A percentile compares a stretch with the other conserved stretches of the same genome.
These are phyloP conservation scores for Luffa acutangula DNA, from an alignment of 306 rosid genomes.

Conservation along the genomic window DNA sequence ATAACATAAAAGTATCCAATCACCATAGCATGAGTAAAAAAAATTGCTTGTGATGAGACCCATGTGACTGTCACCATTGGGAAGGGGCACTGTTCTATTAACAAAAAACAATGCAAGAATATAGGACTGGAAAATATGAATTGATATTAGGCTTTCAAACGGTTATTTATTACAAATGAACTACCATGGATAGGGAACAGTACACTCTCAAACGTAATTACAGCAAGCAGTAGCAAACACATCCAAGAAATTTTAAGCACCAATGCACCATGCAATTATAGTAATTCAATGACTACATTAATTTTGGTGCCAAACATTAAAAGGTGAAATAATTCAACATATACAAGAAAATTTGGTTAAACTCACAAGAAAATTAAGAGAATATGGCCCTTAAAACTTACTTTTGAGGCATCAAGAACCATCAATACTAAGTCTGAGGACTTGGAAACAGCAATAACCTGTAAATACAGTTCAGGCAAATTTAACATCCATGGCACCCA, in stretches of 20 bases:
- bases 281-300: background rate
- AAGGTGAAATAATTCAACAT: background rate
- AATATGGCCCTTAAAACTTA: conserved; percentile 25
- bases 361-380: background rate
- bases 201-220: background rate
- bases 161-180: background rate
- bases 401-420: conserved; percentile 98
- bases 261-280: background rate
- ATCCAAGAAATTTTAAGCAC: background rate
- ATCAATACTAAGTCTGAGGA: conserved; percentile 94
- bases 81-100: background rate
- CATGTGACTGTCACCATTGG: background rate
- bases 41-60: background rate
- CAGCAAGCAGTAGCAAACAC: background rate
- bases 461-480: conserved; percentile 19
- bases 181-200: background rate
- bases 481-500: conserved; percentile 12
- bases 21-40: background rate
- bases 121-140: background rate
- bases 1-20: background rate
- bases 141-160: background rate
- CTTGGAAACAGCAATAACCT: conserved; percentile 99
- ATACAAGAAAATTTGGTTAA: background rate
- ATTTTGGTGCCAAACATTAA: background rate
- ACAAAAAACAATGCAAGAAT: background rate